These are phyloP conservation scores for Camelina hispida DNA, from an alignment of 345 rosid species.

Conservation along the genomic window DNA sequence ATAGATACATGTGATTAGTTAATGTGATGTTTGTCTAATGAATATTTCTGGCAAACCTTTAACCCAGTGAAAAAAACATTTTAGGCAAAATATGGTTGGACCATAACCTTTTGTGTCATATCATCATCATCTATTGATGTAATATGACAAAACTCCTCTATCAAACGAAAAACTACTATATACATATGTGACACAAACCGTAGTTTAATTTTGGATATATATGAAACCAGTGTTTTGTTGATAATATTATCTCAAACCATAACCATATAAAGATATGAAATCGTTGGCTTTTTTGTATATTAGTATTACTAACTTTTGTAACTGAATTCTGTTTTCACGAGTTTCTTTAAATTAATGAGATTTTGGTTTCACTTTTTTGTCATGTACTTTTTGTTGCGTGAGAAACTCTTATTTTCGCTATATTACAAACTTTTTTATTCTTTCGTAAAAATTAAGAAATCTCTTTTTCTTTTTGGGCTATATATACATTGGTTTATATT, in stretches of 20 bases:
- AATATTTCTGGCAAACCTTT: background rate
- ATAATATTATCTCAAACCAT: conserved; percentile 10
- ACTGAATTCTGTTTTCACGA: conserved; percentile 41
- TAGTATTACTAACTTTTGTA: conserved; percentile 10
- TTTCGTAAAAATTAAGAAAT: background rate
- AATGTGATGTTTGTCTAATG: background rate
- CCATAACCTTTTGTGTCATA: conserved; percentile 25
- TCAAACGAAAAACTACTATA: background rate
- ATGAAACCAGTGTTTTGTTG: conserved; percentile 3
- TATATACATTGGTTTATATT: background rate
- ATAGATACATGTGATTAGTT: background rate
- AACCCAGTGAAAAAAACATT: background rate
- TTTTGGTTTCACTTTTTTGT: conserved; percentile 27
- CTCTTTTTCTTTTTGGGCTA: background rate
- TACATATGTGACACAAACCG: background rate
- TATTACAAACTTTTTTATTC: background rate
- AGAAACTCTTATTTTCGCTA: background rate
- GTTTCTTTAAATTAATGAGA: conserved; percentile 22
- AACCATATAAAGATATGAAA: too few species aligned
- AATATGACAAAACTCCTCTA: conserved; percentile 31
- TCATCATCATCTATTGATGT: conserved; percentile 10
- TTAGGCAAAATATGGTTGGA: conserved; percentile 30
- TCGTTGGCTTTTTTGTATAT: background rate
- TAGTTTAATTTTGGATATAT: conserved; percentile 3
- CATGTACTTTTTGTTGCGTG: conserved; percentile 45